Percentiles rank a stretch among this genome's conserved stretches.
Evolutionary conservation across 495 filamentous ascomycete species (phyloP).

Genomic region (Tuber melanosporum): DNA sequence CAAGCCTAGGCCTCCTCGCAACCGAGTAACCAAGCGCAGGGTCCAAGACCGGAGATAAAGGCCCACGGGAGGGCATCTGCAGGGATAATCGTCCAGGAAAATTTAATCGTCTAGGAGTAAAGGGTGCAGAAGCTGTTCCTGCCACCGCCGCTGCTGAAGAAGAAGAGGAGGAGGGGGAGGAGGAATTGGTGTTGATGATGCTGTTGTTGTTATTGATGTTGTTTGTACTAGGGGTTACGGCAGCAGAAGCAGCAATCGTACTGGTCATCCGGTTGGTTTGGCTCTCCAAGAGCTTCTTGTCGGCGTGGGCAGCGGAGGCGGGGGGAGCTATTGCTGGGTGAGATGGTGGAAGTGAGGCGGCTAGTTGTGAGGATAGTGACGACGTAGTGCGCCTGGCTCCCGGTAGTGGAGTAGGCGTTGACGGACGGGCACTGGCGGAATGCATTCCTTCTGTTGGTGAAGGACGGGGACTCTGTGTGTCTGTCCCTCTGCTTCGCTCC

Average conservation of each 20-base stretch:
- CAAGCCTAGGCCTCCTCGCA: constrained; percentile 38
- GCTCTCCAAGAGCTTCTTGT: constrained; percentile 1
- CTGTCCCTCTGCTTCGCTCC: neutral
- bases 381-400: constrained; percentile 23
- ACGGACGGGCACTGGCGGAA: constrained; percentile 12
- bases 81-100: constrained; percentile 39
- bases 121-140: constrained; percentile 28
- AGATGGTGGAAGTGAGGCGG: constrained; percentile 18
- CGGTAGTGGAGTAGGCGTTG: constrained; percentile 12
- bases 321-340: constrained; percentile 12
- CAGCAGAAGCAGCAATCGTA: neutral
- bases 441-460: constrained; percentile 25
- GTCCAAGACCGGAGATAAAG: constrained; percentile 39
- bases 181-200: too few relatives aligned
- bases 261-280: neutral
- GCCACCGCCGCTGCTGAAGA: constrained; percentile 6
- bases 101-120: constrained; percentile 39
- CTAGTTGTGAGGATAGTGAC: constrained; percentile 36
- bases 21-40: constrained; percentile 41
- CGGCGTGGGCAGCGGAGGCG: constrained; percentile 9
- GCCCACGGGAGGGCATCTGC: constrained; percentile 41
- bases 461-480: neutral
- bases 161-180: constrained; percentile 2
- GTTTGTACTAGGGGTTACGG: constrained; percentile 6
- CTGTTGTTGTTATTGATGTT: constrained; percentile 15